Base-by-base conservation (phyloP, 495 filamentous ascomycete species). In the Penicillium verhagenii region DNA sequence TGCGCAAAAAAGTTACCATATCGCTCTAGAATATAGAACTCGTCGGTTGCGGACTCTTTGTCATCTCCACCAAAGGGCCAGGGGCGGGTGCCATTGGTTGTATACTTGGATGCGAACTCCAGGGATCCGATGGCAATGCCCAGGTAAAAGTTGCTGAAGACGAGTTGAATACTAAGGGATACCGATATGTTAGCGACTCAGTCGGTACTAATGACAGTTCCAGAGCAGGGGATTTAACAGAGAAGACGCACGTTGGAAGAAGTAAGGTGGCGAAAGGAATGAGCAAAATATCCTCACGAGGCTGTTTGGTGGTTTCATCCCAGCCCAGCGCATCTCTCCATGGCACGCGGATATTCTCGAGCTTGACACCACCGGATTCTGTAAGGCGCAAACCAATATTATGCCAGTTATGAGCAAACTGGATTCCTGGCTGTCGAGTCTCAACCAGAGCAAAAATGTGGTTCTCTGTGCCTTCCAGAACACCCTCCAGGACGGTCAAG, bases 81-180 rank as follows among this genome's bases (percentile, higher is more conserved):
- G 1, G 82, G 59, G 3, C 83, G 79, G 1, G 83, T 85, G 26
- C 63, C 56, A 3, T 60, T 70, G 5, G 50, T 56, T 2, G 83
- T 85, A 60, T 85, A 85, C 45, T 73, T 69, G 4, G 69, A 53
- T 16, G 79, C 79, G 50, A 72, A 73, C 14, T 75, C 65, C 3
- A 84, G 66, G 1, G 79, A 75, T 0, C 82, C 82, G 9, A 73
- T 69, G 2, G 81, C 78, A 47, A 85, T 84, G 31, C 82, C 82
- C 14, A 85, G 70, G 62, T 86, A 84, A 64, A 86, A 83, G 59
- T 84, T 84, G 53, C 70, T 72, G 67, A 85, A 86, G 52, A 84
- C 79, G 1, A 85, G 76, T 38, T 50, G 47, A 7, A 50, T 50
- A 50, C 47, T 50, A 21, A 33, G 13, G 2, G 18, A 33, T 6